Evolutionary conservation across 805 yeast genomes (phyloP).

Genomic region (Candida yuanshanica): DNA sequence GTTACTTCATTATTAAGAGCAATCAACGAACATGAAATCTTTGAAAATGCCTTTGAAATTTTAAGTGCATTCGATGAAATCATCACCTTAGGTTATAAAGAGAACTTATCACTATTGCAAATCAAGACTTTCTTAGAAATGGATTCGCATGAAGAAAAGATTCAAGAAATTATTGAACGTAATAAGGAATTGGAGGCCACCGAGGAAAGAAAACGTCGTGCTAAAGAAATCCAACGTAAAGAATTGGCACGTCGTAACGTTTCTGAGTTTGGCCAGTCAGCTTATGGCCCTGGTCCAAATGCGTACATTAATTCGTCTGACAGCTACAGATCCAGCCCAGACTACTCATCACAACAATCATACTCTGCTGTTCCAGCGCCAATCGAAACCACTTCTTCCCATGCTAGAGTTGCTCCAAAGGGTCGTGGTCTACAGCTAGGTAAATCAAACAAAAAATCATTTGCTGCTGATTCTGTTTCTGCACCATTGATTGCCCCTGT

Average conservation of each 20-base stretch:
- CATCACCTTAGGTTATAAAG: slow-evolving; percentile 83
- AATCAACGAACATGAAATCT: slow-evolving; percentile 77
- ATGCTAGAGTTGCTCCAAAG: slow-evolving; percentile 34
- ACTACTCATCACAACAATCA: slow-evolving; percentile 11
- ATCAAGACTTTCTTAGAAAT: slow-evolving; percentile 86
- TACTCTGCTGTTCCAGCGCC: slow-evolving; percentile 20
- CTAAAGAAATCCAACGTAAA: slow-evolving; percentile 80
- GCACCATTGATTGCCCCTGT: slow-evolving; percentile 29
- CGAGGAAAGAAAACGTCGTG: slow-evolving; percentile 94
- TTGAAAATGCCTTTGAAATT: slow-evolving; percentile 81
- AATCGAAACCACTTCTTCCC: slow-evolving; percentile 13
- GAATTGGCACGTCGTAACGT: slow-evolving; percentile 58
- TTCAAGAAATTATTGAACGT: slow-evolving; percentile 94
- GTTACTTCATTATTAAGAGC: slow-evolving; percentile 67
- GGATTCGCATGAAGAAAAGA: slow-evolving; percentile 98
- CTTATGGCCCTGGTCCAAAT: slow-evolving; percentile 8
- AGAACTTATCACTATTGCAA: slow-evolving; percentile 75
- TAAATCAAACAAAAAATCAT: slow-evolving; percentile 29
- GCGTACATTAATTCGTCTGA: slow-evolving; percentile 4
- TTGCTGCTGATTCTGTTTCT: slow-evolving; percentile 14
- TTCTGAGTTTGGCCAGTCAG: slow-evolving; percentile 6
- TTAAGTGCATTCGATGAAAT: slow-evolving; percentile 93
- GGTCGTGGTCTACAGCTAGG: slow-evolving; percentile 81
- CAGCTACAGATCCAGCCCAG: slow-evolving; percentile 10
- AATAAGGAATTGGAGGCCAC: slow-evolving; percentile 96